Conservation (phyloP, 495 filamentous ascomycete genomes). For the Annulohypoxylon maeteangense region DNA sequence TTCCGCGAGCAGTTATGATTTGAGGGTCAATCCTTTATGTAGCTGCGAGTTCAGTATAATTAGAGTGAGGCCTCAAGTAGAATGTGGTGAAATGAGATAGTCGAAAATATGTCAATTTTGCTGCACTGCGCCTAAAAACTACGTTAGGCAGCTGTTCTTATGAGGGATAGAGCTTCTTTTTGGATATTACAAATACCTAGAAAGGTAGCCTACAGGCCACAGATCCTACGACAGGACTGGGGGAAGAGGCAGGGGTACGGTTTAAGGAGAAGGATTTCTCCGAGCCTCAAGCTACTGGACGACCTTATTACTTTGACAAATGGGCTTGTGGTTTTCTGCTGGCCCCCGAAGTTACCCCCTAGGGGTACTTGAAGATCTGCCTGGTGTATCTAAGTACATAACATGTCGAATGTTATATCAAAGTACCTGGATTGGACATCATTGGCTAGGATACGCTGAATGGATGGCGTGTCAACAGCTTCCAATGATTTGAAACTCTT, state of each 20-base stretch:
- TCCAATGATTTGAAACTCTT: background rate
- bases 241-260: background rate
- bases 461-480: background rate
- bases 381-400: background rate
- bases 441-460: background rate
- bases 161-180: background rate
- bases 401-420: background rate
- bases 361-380: background rate
- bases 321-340: background rate
- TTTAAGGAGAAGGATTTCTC: background rate
- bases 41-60: too few species aligned
- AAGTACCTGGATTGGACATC: background rate
- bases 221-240: background rate
- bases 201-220: background rate
- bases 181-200: background rate
- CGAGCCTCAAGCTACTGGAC: background rate
- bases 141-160: background rate
- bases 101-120: background rate
- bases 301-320: background rate
- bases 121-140: background rate
- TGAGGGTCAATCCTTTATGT: too few species aligned
- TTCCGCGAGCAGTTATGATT: background rate
- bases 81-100: background rate
- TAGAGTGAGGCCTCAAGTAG: too few species aligned
- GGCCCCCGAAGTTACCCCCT: background rate